Evolutionary conservation across 1,139 yeast species (phyloP).

Genomic region (Kodamaea anthophila): DNA sequence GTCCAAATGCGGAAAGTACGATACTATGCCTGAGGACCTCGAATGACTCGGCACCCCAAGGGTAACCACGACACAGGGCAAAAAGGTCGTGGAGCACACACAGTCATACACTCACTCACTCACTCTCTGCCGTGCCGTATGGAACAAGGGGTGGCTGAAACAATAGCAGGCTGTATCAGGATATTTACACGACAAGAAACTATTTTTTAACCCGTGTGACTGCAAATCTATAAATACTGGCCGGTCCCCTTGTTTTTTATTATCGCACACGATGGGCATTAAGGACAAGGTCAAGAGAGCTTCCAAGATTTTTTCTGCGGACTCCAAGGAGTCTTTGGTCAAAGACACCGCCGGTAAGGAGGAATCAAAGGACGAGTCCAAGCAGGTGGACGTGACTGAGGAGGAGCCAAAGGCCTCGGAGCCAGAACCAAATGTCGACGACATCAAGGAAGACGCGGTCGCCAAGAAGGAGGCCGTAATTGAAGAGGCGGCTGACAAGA

Average conservation of each 20-base stretch:
- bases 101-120: too few relatives aligned
- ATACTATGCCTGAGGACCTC: background rate
- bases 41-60: slow-evolving; percentile 1
- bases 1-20: slow-evolving; percentile 1
- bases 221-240: slow-evolving; percentile 5
- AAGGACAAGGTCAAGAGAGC: slow-evolving; percentile 44
- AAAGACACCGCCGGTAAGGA: slow-evolving; percentile 13
- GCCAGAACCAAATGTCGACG: slow-evolving; percentile 6
- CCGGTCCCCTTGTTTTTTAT: slow-evolving; percentile 4
- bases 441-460: slow-evolving; percentile 5
- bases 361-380: slow-evolving; percentile 9
- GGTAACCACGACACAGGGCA: too few relatives aligned
- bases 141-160: slow-evolving; percentile 1
- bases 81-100: too few relatives aligned
- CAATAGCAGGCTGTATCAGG: slow-evolving; percentile 2
- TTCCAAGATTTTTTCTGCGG: slow-evolving; percentile 33
- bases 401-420: slow-evolving; percentile 4
- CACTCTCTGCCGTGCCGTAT: background rate
- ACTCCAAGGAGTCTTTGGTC: slow-evolving; percentile 24
- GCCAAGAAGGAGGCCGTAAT: slow-evolving; percentile 10
- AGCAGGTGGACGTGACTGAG: too few relatives aligned
- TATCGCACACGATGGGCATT: slow-evolving; percentile 29
- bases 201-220: slow-evolving; percentile 2
- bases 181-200: slow-evolving; percentile 6
- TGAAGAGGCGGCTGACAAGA: slow-evolving; percentile 6